Conservation (phyloP, 306 rosid species). For the Trifolium pratense region DNA sequence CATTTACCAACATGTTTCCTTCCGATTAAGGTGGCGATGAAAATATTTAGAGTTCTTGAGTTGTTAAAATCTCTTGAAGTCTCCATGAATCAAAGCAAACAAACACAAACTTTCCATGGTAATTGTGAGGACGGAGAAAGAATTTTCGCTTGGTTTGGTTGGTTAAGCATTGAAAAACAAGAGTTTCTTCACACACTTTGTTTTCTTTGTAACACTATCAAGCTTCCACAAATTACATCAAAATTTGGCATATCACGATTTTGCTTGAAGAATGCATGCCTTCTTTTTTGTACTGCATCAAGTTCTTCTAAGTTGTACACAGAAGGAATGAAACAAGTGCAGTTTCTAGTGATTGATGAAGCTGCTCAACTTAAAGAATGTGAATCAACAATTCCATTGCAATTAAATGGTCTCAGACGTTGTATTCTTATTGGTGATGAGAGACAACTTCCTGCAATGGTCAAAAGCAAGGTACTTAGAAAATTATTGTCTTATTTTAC, state of each 20-base stretch:
- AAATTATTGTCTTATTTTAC: neutral
- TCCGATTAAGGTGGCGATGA: constrained; percentile 25
- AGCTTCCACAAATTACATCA: constrained; percentile 14
- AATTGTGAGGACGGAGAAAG: neutral
- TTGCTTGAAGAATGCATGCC: constrained; percentile 46
- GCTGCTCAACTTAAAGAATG: constrained; percentile 70
- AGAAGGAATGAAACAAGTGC: neutral
- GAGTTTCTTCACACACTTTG: constrained; percentile 20
- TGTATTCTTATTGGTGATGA: constrained; percentile 66
- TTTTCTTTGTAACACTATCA: constrained; percentile 15
- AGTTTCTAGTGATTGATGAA: constrained; percentile 61
- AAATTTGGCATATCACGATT: neutral
- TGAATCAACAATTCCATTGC: constrained; percentile 62
- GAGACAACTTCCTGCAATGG: constrained; percentile 67
- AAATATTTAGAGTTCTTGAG: constrained; percentile 26
- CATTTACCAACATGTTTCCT: constrained; percentile 60
- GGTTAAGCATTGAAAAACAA: constrained; percentile 9
- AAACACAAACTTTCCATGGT: neutral
- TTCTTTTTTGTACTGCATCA: constrained; percentile 53
- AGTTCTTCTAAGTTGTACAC: constrained; percentile 50
- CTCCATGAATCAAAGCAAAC: neutral
- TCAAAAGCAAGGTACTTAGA: constrained; percentile 58
- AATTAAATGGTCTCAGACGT: constrained; percentile 49
- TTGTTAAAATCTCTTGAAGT: constrained; percentile 38
- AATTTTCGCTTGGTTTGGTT: constrained; percentile 2